These are phyloP conservation scores for Rhizodiscina lignyota DNA, from an alignment of 495 filamentous ascomycete species.

Conservation along the genomic window DNA sequence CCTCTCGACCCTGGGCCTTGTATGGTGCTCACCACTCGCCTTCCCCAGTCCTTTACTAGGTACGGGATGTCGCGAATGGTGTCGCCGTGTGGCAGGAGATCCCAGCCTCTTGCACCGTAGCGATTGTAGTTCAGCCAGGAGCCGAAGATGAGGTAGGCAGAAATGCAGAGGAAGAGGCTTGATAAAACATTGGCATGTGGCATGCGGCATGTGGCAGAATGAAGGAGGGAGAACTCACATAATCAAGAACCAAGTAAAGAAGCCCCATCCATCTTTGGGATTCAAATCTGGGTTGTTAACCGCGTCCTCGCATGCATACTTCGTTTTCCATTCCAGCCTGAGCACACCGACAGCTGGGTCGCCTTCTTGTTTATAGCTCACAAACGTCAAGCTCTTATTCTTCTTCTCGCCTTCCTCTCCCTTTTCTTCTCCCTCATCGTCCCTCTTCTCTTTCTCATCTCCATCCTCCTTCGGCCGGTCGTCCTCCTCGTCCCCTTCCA, in stretches of 20 bases:
- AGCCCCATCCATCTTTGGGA: constrained; percentile 52
- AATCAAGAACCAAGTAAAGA: constrained; percentile 95
- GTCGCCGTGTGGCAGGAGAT: constrained; percentile 84
- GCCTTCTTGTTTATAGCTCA: constrained; percentile 41
- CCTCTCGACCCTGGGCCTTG: constrained; percentile 67
- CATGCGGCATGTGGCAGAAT: background rate
- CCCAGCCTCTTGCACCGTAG: constrained; percentile 88
- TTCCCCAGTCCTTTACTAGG: constrained; percentile 71
- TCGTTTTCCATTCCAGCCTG: constrained; percentile 66
- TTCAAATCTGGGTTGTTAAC: constrained; percentile 18
- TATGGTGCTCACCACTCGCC: constrained; percentile 62
- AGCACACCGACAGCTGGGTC: constrained; percentile 37
- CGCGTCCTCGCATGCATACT: constrained; percentile 63
- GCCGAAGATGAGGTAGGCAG: constrained; percentile 91
- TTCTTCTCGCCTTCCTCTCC: constrained; percentile 18
- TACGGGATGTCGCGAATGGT: constrained; percentile 86
- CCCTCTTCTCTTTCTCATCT: constrained; percentile 19
- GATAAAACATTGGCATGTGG: background rate
- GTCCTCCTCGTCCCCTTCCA: constrained; percentile 34
- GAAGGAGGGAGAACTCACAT: constrained; percentile 46
- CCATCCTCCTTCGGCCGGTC: constrained; percentile 12
- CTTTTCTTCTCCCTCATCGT: constrained; percentile 18
- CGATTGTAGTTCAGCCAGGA: constrained; percentile 99
- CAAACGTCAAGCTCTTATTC: constrained; percentile 48
- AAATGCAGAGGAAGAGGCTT: constrained; percentile 69